Evolutionary conservation across 106 monocot species (phyloP), one percentile per base, ranked within the genome.

Genomic region (Dendrobium catenatum): DNA sequence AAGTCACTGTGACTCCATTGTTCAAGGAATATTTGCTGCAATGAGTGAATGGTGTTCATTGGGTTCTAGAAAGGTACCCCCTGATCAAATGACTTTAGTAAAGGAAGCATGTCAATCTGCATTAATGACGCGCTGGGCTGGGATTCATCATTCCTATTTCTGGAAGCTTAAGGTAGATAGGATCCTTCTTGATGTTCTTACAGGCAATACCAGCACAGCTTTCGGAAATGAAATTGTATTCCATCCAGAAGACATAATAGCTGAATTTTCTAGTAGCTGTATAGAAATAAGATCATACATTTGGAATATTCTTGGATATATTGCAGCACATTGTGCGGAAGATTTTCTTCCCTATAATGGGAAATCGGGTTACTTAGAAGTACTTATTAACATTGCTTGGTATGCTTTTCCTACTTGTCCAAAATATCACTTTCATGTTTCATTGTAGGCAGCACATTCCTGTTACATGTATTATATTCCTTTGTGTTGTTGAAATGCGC

Each of bases 381-480:
- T 46, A 82, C 97, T 94, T 74, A 91, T 97, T 84, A 85, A 74
- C 76, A 92, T 82, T 88, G 86, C 90, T 84, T 97, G 97, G 97
- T 97, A 92, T 42, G 72, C 67, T 10, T 73, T 55, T 33, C 24
- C 40, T 37, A 43, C 47, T 79, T 51, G 16, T n/a, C 27, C 11
- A 66, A 13, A 51, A 51, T 51, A 51, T 51, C 13, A 51, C 3
- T 51, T 13, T 51, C 51, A 37, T 37, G 37, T 37, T 37, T 51
- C 51, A 66, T 66, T 22, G 6, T 66, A 66, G 26, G 64, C 64
- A 15, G 64, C 64, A 13, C 13, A 66, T 66, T 66, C 24, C 6
- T 9, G 24, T 9, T 22, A 26, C 10, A 66, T 51, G 64, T 55
- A 49, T 54, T 55, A 49, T 54, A 58, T 72, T 70, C 73, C 18